These are phyloP conservation scores for Aspergillus sp. DNA, from an alignment of 2,329 filamentous ascomycete species.

Conservation along the genomic window DNA sequence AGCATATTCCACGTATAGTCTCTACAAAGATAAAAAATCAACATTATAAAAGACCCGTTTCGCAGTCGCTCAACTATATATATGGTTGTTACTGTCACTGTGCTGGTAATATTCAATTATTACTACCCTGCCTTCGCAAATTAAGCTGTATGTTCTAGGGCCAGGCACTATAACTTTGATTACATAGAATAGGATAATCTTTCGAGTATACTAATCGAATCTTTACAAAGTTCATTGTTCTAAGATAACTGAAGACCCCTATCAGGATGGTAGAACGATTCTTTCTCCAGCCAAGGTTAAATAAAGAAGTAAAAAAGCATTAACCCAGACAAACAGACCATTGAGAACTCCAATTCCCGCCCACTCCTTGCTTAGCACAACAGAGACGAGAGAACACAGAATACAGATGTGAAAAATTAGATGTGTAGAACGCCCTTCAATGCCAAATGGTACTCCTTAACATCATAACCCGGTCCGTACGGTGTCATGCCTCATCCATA, in stretches of 20 bases:
- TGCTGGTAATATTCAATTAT: no score
- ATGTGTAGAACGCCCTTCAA: constrained; percentile 22
- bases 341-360: constrained; percentile 20
- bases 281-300: not conserved
- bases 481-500: constrained; percentile 32
- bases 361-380: constrained; percentile 28
- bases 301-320: not conserved
- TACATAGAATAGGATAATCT: no score
- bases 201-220: no score
- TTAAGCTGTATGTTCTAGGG: no score
- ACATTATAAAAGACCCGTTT: no score
- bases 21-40: no score
- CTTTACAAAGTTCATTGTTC: not conserved
- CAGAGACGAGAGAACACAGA: constrained; percentile 14
- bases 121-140: no score
- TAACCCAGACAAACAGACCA: constrained; percentile 7
- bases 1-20: no score
- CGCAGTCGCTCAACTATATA: no score
- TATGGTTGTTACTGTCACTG: no score
- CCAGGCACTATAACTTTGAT: not conserved
- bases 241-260: not conserved
- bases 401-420: constrained; percentile 16
- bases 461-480: not conserved
- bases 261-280: not conserved
- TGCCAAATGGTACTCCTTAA: constrained; percentile 20